Evolutionary conservation across 2,329 filamentous ascomycete genomes (phyloP).

Genomic region (Scleromitrula shiraiana): DNA sequence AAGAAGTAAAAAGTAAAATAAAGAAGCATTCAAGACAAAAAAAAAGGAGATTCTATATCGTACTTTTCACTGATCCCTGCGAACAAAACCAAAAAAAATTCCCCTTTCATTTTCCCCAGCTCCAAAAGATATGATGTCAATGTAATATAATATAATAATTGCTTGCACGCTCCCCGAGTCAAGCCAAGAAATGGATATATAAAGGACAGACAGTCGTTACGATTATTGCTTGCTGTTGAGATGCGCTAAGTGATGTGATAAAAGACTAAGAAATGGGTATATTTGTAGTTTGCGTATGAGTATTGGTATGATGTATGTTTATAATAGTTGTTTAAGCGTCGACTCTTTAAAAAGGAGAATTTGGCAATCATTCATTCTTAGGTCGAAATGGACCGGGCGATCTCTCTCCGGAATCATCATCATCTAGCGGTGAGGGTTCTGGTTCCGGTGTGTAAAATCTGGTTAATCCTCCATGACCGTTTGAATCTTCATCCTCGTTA

Average conservation of each 20-base stretch:
- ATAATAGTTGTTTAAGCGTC: neutral
- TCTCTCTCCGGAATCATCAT: neutral
- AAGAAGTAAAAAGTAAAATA: too few species aligned
- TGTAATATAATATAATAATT: neutral
- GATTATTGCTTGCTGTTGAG: neutral
- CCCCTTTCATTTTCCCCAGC: neutral
- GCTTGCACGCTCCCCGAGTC: too few species aligned
- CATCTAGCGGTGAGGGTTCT: neutral
- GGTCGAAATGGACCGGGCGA: neutral
- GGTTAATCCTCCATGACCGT: conserved; percentile 6
- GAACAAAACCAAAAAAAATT: neutral
- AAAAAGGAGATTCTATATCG: neutral
- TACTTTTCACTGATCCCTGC: neutral
- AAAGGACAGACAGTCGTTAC: conserved; percentile 3
- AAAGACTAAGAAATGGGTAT: conserved; percentile 3
- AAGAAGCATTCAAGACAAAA: too few species aligned
- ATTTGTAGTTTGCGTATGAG: neutral
- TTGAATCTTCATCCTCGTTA: conserved; percentile 14
- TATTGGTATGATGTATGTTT: neutral
- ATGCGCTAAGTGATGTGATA: conserved; percentile 1
- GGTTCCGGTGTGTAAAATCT: conserved; percentile 18
- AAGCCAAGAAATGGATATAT: conserved; percentile 10
- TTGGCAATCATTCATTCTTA: conserved; percentile 1
- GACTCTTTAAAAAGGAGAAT: neutral
- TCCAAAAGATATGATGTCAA: conserved; percentile 2